Base-by-base conservation (phyloP, 2,329 filamentous ascomycete species). In the Colletotrichum siamense region DNA sequence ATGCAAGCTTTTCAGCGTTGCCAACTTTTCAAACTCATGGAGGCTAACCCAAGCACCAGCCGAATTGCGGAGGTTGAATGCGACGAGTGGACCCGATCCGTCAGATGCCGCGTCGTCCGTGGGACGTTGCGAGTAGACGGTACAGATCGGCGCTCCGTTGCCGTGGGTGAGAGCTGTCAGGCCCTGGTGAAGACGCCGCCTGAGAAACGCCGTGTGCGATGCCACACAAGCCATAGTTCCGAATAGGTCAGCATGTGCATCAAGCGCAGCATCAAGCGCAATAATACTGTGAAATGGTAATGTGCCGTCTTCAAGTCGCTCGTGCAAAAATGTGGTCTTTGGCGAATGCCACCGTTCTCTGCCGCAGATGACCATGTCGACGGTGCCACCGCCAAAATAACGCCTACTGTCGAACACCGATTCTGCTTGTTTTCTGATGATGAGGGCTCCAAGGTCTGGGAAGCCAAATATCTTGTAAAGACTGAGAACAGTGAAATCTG, bases 391-490 rank as follows among this genome's bases (percentile, higher is more conserved):
- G 8, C 96, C 96, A 85, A 99, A 99, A 81, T 98, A 99, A 77
- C 88, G 92, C 76, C 95, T 91, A 57, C 88, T 87, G 36, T 90
- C 87, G 63, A 98, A 92, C 5, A 94, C 82, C 52, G 89, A 83
- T 8, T 91, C 92, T 15, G 94, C 91, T 36, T 91, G 89, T 79
- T 95, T 96, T 57, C 94, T 92, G 15, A 99, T 92, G 34, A 99
- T 92, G 74, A 99, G 86, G 2, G 93, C 96, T 3, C 96, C 96
- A 3, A 99, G 88, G 82, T 99, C 95, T 0, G 96, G 96, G 79
- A 98, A 98, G 2, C 97, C 96, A 83, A 99, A 99, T n/a, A 98
- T 96, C 84, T 99, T 99, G 87, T 98, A 98, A 78, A 99, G 92
- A 83, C 96, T 98, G 57, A 99, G 81, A 0, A 95, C 94, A 0